A percentile compares a stretch with the other conserved stretches of the same genome.
Evolutionary conservation across 2,329 filamentous ascomycete species (phyloP).

Genomic region (Botrytis galanthina): DNA sequence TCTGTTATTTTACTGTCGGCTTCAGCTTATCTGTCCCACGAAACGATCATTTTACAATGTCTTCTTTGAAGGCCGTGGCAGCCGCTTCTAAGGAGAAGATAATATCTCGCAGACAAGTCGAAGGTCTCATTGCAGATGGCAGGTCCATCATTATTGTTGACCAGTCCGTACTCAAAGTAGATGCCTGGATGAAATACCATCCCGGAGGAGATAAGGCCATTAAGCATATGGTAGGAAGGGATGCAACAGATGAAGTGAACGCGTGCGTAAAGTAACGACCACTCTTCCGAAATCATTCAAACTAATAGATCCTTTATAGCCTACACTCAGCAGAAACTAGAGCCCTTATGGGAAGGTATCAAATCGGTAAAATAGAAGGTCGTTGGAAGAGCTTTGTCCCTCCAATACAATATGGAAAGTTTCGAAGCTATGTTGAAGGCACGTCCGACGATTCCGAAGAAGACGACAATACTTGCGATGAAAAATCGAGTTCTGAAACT

Average conservation of each 20-base stretch:
- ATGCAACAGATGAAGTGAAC: slow-evolving; percentile 92
- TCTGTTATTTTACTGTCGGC: background rate
- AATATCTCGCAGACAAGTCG: slow-evolving; percentile 64
- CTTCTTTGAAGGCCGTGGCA: slow-evolving; percentile 21
- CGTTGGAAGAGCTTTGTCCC: slow-evolving; percentile 85
- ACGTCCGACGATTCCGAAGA: slow-evolving; percentile 39
- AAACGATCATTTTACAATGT: slow-evolving; percentile 2
- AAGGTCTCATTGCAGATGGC: slow-evolving; percentile 80
- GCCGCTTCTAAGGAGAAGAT: slow-evolving; percentile 34
- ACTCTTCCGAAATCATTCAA: background rate
- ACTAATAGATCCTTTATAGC: slow-evolving; percentile 45
- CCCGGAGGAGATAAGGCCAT: slow-evolving; percentile 92
- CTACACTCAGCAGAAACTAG: slow-evolving; percentile 79
- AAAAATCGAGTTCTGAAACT: slow-evolving; percentile 32
- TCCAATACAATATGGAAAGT: slow-evolving; percentile 85
- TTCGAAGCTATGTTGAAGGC: slow-evolving; percentile 53
- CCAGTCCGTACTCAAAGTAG: slow-evolving; percentile 77
- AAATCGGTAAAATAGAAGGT: slow-evolving; percentile 79
- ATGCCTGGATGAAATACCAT: slow-evolving; percentile 85
- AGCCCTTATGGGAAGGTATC: slow-evolving; percentile 72
- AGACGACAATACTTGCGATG: slow-evolving; percentile 29
- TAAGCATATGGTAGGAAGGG: slow-evolving; percentile 86
- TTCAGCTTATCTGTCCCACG: background rate
- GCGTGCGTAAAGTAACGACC: slow-evolving; percentile 57
- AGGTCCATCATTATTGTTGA: slow-evolving; percentile 78